Conservation (phyloP, 1,284 basidiomycete genomes). For the Ustilago shanxiensis region DNA sequence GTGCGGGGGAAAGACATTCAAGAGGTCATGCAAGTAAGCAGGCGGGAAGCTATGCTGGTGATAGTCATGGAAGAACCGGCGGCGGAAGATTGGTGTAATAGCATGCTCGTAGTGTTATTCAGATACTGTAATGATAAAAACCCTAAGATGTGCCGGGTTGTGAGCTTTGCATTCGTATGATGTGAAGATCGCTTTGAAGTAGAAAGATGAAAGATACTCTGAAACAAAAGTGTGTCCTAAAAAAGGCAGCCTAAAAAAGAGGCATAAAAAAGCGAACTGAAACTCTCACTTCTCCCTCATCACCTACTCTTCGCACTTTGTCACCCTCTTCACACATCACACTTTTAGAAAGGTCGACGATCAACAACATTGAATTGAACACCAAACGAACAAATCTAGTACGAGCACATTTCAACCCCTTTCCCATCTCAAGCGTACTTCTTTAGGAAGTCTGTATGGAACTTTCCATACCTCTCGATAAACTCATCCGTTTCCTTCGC, state of each 20-base stretch:
- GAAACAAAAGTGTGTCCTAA: not conserved
- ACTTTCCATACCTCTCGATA: constrained; percentile 62
- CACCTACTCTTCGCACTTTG: too few relatives aligned
- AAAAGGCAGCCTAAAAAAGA: not conserved
- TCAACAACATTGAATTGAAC: not conserved
- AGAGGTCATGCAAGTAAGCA: constrained; percentile 28
- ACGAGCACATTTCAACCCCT: too few relatives aligned
- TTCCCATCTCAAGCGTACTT: constrained; percentile 30
- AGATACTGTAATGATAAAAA: too few relatives aligned
- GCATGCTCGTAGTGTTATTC: too few relatives aligned
- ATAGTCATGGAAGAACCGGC: constrained; percentile 12
- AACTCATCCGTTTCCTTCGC: constrained; percentile 69
- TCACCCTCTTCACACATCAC: too few relatives aligned
- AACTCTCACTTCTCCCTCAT: too few relatives aligned
- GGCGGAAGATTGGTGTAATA: constrained; percentile 23
- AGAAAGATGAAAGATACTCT: too few relatives aligned
- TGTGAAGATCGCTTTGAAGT: too few relatives aligned
- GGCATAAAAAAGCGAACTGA: not conserved
- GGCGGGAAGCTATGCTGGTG: constrained; percentile 28
- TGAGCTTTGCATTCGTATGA: too few relatives aligned
- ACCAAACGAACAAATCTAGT: too few relatives aligned
- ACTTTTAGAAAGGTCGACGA: too few relatives aligned
- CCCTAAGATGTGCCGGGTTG: too few relatives aligned
- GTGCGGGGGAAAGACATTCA: constrained; percentile 2
- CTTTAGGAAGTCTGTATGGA: constrained; percentile 61